phyloP scores from a whole-genome alignment of 1,284 basidiomycete genomes.

The Rhodotorula sp. region DNA sequence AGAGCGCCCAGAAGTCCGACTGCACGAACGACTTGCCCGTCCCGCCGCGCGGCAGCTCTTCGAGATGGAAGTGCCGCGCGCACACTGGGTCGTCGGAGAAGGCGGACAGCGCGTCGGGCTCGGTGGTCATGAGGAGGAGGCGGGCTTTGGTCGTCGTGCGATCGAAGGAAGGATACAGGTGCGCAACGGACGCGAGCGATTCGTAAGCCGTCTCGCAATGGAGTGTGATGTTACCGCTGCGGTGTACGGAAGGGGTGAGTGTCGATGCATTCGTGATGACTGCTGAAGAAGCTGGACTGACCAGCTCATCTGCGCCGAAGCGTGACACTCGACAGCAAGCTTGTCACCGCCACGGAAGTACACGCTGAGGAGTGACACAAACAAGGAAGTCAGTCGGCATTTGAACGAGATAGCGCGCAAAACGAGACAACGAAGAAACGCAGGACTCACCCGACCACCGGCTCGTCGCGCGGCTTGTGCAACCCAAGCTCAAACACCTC shows the following conservation, averaged over 20 bases:
- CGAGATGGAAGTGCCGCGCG: constrained; percentile 2
- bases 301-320: constrained; percentile 22
- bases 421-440: too few species aligned
- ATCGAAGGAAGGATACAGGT: background rate
- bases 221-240: constrained; percentile 30
- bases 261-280: too few species aligned
- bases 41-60: background rate
- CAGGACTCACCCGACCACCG: constrained; percentile 1
- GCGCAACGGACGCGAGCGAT: background rate
- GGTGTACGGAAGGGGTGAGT: too few species aligned
- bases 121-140: constrained; percentile 28
- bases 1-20: background rate
- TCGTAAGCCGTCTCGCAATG: constrained; percentile 27
- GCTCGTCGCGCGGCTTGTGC: background rate
- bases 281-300: background rate
- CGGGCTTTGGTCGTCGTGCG: constrained; percentile 6
- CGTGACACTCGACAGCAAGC: constrained; percentile 14
- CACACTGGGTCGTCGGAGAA: constrained; percentile 13
- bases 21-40: constrained; percentile 12
- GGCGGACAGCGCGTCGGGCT: constrained; percentile 15
- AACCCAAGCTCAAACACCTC: background rate
- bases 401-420: too few species aligned
- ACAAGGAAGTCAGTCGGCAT: too few species aligned
- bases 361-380: background rate
- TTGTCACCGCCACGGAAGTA: constrained; percentile 31